Conservation (phyloP, 192 early-diverging fungal species). For the Backusella westeae region DNA sequence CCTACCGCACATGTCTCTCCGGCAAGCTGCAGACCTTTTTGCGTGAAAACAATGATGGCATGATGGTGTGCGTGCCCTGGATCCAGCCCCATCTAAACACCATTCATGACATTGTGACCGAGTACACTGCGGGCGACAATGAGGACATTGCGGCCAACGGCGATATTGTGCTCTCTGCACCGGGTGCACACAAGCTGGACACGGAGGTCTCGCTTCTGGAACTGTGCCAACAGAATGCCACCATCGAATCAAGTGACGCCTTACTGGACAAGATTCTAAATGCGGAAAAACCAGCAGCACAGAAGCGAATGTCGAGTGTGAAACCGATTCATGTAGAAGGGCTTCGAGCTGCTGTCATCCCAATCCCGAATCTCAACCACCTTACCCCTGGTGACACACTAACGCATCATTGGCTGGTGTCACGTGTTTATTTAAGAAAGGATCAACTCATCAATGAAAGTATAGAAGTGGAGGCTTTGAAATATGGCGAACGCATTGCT, state of each 20-base stretch:
- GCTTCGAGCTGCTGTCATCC: constrained; percentile 15
- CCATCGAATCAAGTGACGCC: constrained; percentile 8
- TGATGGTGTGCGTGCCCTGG: constrained; percentile 47
- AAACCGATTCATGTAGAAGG: constrained; percentile 10
- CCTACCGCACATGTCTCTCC: constrained; percentile 39
- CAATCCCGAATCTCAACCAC: constrained; percentile 1
- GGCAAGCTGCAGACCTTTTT: neutral
- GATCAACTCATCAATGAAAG: constrained; percentile 55
- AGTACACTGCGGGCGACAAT: constrained; percentile 40
- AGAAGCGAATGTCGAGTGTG: neutral
- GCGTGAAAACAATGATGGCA: constrained; percentile 15
- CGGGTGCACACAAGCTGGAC: constrained; percentile 44
- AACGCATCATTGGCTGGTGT: constrained; percentile 54
- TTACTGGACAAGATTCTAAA: neutral
- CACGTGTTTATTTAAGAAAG: constrained; percentile 54
- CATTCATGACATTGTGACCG: constrained; percentile 38
- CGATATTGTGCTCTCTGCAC: constrained; percentile 35
- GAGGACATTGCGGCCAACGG: constrained; percentile 6
- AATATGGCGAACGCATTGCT: constrained; percentile 38
- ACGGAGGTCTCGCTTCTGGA: constrained; percentile 36
- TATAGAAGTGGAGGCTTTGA: constrained; percentile 47
- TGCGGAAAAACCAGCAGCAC: neutral
- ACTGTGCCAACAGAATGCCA: constrained; percentile 36
- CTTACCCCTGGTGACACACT: constrained; percentile 38
- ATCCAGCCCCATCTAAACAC: constrained; percentile 44